A percentile compares a stretch with the other conserved stretches of the same genome.
Conservation (phyloP, 768 basidiomycete species). For the Naematelia aurantialba region DNA sequence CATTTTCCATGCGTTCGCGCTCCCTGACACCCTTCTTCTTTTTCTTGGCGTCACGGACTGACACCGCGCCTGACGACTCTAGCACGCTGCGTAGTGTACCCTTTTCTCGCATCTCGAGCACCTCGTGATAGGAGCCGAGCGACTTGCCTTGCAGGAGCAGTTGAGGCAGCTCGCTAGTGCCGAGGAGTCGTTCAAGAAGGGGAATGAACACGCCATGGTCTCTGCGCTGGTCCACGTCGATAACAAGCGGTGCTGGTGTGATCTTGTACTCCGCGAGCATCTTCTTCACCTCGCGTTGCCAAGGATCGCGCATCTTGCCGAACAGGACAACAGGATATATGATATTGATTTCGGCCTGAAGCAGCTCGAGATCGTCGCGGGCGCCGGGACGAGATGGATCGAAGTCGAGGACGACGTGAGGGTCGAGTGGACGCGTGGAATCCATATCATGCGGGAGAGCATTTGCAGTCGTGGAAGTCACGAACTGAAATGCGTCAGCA, state of each 20-base stretch:
- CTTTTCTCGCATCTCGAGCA: constrained; percentile 33
- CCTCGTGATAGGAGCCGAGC: constrained; percentile 39
- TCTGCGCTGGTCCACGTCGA: constrained; percentile 48
- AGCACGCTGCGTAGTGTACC: constrained; percentile 28
- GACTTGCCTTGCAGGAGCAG: constrained; percentile 36
- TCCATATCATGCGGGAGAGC: constrained; percentile 40
- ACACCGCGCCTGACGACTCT: constrained; percentile 27
- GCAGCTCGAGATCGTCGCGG: constrained; percentile 35
- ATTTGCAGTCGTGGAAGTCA: constrained; percentile 48
- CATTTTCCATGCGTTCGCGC: constrained; percentile 43
- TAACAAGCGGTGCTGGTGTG: constrained; percentile 41
- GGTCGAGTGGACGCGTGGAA: constrained; percentile 37
- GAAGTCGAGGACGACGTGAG: constrained; percentile 45
- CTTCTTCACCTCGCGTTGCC: constrained; percentile 46
- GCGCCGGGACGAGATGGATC: constrained; percentile 44
- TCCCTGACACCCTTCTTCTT: constrained; percentile 47
- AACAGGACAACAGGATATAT: constrained; percentile 47
- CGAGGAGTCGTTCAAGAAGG: constrained; percentile 36
- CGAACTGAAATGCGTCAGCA: constrained; percentile 29
- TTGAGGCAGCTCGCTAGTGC: constrained; percentile 38
- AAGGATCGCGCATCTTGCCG: constrained; percentile 50
- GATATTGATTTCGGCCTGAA: constrained; percentile 41
- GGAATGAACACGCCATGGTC: constrained; percentile 37
- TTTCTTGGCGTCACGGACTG: constrained; percentile 36
- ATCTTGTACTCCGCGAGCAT: constrained; percentile 44